Conservation (phyloP, 2,329 filamentous ascomycete genomes). For the Neofusicoccum sp. region DNA sequence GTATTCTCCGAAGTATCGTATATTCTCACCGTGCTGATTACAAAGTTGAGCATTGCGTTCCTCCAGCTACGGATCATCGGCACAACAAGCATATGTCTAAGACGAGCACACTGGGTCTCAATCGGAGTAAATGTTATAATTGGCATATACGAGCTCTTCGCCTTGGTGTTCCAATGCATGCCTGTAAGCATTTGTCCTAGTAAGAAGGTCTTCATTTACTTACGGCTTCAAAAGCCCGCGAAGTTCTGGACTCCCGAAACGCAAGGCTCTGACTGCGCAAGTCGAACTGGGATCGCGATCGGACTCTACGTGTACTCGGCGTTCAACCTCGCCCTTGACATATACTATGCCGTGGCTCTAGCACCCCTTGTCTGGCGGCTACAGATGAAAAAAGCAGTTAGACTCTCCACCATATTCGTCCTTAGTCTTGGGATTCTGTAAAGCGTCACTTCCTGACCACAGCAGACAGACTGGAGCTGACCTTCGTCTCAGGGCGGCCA, state of each 20-base stretch:
- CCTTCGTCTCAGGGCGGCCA: background rate
- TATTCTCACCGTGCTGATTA: background rate
- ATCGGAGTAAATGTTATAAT: slow-evolving; percentile 5
- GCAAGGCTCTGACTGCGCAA: background rate
- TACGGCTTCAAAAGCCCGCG: background rate
- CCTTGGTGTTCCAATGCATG: slow-evolving; percentile 3
- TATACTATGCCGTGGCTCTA: slow-evolving; percentile 9
- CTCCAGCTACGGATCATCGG: slow-evolving; percentile 13
- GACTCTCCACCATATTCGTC: background rate
- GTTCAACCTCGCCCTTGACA: background rate
- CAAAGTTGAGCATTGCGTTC: slow-evolving; percentile 4
- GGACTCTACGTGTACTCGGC: slow-evolving; percentile 8
- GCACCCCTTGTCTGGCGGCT: slow-evolving; percentile 7
- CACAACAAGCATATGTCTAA: background rate
- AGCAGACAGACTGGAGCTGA: background rate
- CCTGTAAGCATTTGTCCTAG: background rate
- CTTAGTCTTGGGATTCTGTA: slow-evolving; percentile 1
- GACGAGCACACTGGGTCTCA: background rate
- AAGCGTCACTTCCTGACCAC: background rate
- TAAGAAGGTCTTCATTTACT: background rate
- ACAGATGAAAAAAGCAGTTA: background rate
- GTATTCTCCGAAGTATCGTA: background rate
- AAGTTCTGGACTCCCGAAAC: slow-evolving; percentile 1
- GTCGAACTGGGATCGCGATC: background rate
- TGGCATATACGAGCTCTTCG: slow-evolving; percentile 4